phyloP scores from a whole-genome alignment of 805 yeast genomes.

The Yarrowia divulgata region DNA sequence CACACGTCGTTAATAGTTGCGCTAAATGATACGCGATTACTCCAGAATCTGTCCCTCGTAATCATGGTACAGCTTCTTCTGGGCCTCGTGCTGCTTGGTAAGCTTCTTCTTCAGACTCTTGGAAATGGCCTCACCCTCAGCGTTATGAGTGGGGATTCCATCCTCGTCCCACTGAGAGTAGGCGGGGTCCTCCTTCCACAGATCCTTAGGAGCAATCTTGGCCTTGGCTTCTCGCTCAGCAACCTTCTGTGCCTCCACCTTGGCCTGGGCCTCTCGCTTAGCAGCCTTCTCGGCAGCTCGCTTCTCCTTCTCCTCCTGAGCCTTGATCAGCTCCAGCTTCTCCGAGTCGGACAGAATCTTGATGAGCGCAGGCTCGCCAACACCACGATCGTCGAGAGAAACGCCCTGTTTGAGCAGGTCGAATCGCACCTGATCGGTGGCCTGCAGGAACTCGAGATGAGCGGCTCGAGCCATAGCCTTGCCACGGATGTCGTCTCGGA shows the following conservation, averaged over 20 bases:
- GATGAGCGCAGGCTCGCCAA: constrained; percentile 77
- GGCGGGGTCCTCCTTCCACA: constrained; percentile 66
- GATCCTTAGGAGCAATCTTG: constrained; percentile 68
- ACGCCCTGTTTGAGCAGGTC: constrained; percentile 79
- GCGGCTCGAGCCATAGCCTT: constrained; percentile 70
- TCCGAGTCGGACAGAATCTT: constrained; percentile 80
- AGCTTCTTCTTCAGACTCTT: constrained; percentile 88
- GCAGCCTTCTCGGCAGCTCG: constrained; percentile 63
- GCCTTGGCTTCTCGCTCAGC: constrained; percentile 73
- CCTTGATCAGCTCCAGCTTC: constrained; percentile 63
- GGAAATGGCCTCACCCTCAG: constrained; percentile 74
- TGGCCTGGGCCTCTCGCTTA: constrained; percentile 57
- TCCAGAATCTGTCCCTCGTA: constrained; percentile 49
- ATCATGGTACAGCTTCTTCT: constrained; percentile 80
- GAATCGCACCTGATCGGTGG: constrained; percentile 75
- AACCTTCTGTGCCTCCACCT: constrained; percentile 50
- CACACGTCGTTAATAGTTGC: too few species aligned
- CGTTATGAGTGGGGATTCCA: constrained; percentile 82
- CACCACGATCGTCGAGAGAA: constrained; percentile 85
- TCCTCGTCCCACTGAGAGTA: constrained; percentile 82
- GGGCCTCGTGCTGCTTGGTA: constrained; percentile 76
- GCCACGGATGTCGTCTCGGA: constrained; percentile 82
- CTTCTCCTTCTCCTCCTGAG: constrained; percentile 64
- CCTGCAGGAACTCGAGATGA: constrained; percentile 62
- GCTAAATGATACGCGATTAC: background rate